phyloP scores from a whole-genome alignment of 306 rosid species.

The Prunus kanzakura region DNA sequence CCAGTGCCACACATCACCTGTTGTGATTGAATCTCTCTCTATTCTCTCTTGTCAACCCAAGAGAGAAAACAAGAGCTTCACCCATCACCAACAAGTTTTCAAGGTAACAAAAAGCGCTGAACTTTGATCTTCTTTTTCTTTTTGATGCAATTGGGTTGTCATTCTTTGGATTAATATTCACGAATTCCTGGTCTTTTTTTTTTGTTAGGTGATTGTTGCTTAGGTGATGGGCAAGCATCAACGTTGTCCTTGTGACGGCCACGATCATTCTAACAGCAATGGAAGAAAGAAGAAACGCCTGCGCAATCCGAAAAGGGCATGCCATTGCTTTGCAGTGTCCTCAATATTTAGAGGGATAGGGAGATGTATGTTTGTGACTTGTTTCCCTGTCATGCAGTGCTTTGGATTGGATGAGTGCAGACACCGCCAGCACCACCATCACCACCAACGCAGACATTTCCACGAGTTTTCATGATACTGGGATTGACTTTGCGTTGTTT shows the following conservation, averaged over 20 bases:
- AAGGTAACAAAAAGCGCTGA: slow-evolving; percentile 1
- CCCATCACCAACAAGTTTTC: slow-evolving; percentile 14
- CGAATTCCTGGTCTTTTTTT: slow-evolving; percentile 15
- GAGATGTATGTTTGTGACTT: slow-evolving; percentile 62
- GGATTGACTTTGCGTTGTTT: slow-evolving; percentile 1
- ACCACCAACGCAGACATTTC: slow-evolving; percentile 49
- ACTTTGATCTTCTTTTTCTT: neutral
- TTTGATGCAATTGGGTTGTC: neutral
- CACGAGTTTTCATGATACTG: slow-evolving; percentile 9
- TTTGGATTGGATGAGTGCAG: slow-evolving; percentile 54
- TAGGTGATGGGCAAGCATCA: slow-evolving; percentile 34
- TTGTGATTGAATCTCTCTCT: neutral
- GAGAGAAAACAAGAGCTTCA: neutral
- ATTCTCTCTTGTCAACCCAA: neutral
- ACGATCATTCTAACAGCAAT: slow-evolving; percentile 10
- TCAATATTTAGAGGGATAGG: slow-evolving; percentile 51
- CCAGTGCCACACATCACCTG: neutral
- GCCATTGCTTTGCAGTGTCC: slow-evolving; percentile 38
- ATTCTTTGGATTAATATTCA: neutral
- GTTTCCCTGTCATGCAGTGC: slow-evolving; percentile 60
- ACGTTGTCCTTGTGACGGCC: neutral
- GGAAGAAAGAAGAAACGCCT: slow-evolving; percentile 3
- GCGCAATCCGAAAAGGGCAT: slow-evolving; percentile 16
- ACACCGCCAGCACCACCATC: slow-evolving; percentile 45
- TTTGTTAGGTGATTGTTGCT: slow-evolving; percentile 1